Percentiles rank a stretch among this genome's conserved stretches.
These are phyloP conservation scores for Candida pini DNA, from an alignment of 805 yeast genomes.

Conservation along the genomic window DNA sequence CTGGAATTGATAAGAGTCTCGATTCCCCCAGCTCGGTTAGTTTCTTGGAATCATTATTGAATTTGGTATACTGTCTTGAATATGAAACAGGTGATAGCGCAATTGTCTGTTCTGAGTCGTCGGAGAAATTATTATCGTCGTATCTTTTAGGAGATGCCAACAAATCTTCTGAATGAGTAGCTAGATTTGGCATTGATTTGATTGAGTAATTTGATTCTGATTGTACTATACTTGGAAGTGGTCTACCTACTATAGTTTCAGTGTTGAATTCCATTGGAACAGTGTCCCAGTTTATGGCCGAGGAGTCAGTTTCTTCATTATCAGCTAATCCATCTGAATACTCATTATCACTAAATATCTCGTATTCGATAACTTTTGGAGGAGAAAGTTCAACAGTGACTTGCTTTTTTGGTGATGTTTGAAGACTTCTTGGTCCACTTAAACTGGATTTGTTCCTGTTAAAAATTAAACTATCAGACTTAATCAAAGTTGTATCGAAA, in stretches of 20 bases:
- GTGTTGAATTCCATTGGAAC: slow-evolving; percentile 14
- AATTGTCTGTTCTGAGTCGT: slow-evolving; percentile 27
- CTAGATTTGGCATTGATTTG: slow-evolving; percentile 30
- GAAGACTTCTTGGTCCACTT: slow-evolving; percentile 24
- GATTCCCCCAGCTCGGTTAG: slow-evolving; percentile 3
- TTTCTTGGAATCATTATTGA: slow-evolving; percentile 9
- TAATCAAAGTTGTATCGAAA: slow-evolving; percentile 9
- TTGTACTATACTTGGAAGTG: slow-evolving; percentile 32
- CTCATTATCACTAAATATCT: slow-evolving; percentile 19
- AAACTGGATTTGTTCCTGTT: slow-evolving; percentile 18
- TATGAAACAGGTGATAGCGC: slow-evolving; percentile 19
- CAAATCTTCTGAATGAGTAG: slow-evolving; percentile 8
- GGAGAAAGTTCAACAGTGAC: slow-evolving; percentile 36
- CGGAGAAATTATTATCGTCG: slow-evolving; percentile 10
- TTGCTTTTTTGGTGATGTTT: slow-evolving; percentile 27
- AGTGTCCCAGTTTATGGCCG: slow-evolving; percentile 24
- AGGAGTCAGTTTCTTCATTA: slow-evolving; percentile 9
- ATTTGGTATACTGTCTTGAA: slow-evolving; percentile 7
- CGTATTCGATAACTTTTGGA: slow-evolving; percentile 32
- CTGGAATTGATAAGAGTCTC: slow-evolving; percentile 18
- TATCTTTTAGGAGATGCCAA: slow-evolving; percentile 18
- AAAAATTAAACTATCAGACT: slow-evolving; percentile 17
- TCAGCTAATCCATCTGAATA: slow-evolving; percentile 6
- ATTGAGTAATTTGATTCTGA: slow-evolving; percentile 29
- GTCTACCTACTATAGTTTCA: slow-evolving; percentile 17